Percentiles rank a stretch among this genome's conserved stretches.
Conservation (phyloP, 306 rosid species). For the Fagus crenata region DNA sequence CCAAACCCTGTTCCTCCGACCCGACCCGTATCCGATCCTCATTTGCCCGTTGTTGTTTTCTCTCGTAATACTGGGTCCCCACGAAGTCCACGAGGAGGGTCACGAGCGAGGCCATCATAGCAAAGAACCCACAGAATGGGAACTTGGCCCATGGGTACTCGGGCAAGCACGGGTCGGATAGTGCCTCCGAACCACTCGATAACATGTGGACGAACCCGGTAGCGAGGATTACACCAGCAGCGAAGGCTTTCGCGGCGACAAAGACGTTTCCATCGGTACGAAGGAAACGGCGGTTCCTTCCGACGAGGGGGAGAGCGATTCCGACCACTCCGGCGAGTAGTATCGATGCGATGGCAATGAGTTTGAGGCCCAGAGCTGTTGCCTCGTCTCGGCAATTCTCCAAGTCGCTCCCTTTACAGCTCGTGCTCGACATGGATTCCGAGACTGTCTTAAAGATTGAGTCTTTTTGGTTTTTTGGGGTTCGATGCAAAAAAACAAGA, state of each 20-base stretch:
- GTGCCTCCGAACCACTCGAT: slow-evolving; percentile 52
- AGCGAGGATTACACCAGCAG: slow-evolving; percentile 91
- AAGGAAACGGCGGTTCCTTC: slow-evolving; percentile 56
- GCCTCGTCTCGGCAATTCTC: slow-evolving; percentile 71
- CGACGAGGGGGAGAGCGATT: slow-evolving; percentile 66
- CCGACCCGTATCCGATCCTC: slow-evolving; percentile 54
- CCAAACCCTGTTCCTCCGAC: slow-evolving; percentile 37
- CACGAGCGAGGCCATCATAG: slow-evolving; percentile 78
- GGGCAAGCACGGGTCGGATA: slow-evolving; percentile 64
- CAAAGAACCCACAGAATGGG: slow-evolving; percentile 81
- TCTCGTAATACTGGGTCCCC: slow-evolving; percentile 87
- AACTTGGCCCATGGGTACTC: slow-evolving; percentile 76
- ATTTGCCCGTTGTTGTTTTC: slow-evolving; percentile 53
- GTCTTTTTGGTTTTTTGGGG: slow-evolving; percentile 35
- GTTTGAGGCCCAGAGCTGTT: slow-evolving; percentile 58
- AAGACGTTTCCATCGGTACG: slow-evolving; percentile 76
- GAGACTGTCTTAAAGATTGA: slow-evolving; percentile 38
- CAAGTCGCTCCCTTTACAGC: slow-evolving; percentile 45
- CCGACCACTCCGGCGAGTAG: slow-evolving; percentile 70
- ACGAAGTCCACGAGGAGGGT: slow-evolving; percentile 84
- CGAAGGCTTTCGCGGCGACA: slow-evolving; percentile 77
- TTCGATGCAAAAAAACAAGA: slow-evolving; percentile 9
- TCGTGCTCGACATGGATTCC: slow-evolving; percentile 53
- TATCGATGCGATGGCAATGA: slow-evolving; percentile 72
- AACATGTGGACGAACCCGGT: slow-evolving; percentile 98